These are phyloP conservation scores for Monosporascus sp. DNA, from an alignment of 2,329 filamentous ascomycete genomes.

Conservation along the genomic window DNA sequence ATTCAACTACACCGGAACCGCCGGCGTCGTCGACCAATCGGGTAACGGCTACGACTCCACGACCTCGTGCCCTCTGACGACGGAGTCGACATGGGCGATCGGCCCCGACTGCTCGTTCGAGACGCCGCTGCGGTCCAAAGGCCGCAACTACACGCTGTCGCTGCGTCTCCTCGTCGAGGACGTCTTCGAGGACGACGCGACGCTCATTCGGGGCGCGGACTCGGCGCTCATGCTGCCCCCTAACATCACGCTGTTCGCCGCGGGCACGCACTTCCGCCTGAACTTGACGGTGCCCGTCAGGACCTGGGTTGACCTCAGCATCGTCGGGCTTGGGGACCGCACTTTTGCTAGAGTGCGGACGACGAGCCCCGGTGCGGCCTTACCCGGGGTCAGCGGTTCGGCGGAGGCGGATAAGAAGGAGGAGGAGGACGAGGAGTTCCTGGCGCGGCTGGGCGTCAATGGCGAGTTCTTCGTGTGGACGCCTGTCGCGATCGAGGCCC, in stretches of 20 bases:
- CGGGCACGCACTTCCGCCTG: slow-evolving; percentile 29
- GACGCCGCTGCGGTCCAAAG: slow-evolving; percentile 48
- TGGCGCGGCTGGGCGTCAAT: slow-evolving; percentile 37
- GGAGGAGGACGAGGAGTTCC: slow-evolving; percentile 33
- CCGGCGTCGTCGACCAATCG: slow-evolving; percentile 27
- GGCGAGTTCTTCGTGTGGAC: slow-evolving; percentile 35
- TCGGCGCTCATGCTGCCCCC: slow-evolving; percentile 37
- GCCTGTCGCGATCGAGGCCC: slow-evolving; percentile 40
- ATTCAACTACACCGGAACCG: slow-evolving; percentile 24
- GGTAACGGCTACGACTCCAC: slow-evolving; percentile 35
- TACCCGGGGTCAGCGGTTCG: slow-evolving; percentile 4
- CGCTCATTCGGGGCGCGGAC: slow-evolving; percentile 36
- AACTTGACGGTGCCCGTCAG: slow-evolving; percentile 27
- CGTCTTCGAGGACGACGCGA: slow-evolving; percentile 27
- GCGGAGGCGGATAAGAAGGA: slow-evolving; percentile 7
- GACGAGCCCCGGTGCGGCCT: slow-evolving; percentile 2
- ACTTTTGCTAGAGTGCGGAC: slow-evolving; percentile 24
- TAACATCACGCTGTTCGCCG: slow-evolving; percentile 29
- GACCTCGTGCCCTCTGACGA: slow-evolving; percentile 29
- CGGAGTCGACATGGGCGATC: slow-evolving; percentile 24
- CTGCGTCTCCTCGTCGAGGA: slow-evolving; percentile 33
- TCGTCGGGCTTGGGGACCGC: slow-evolving; percentile 25
- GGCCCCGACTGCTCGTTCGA: slow-evolving; percentile 33
- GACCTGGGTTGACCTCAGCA: slow-evolving; percentile 22
- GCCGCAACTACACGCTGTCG: slow-evolving; percentile 49